A percentile compares a stretch with the other conserved stretches of the same genome.
These are phyloP conservation scores for Trichocomaceae sp. DNA, from an alignment of 2,329 filamentous ascomycete species.

Conservation along the genomic window DNA sequence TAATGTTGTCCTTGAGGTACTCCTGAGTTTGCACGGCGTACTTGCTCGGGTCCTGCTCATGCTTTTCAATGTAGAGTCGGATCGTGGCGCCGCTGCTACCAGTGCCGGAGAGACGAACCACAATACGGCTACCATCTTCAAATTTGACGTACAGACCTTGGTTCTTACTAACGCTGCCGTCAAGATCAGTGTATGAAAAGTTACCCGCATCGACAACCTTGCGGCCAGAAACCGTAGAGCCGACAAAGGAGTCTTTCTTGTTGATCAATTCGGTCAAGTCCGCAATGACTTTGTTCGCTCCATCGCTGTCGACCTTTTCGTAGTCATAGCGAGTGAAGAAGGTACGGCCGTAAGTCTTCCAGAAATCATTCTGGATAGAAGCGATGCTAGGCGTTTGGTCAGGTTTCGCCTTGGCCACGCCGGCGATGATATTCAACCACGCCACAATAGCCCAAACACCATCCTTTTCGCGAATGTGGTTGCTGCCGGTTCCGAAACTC, in stretches of 20 bases:
- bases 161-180: slow-evolving; percentile 90
- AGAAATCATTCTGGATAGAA: slow-evolving; percentile 96
- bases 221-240: slow-evolving; percentile 72
- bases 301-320: slow-evolving; percentile 86
- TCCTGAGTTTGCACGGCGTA: slow-evolving; percentile 68
- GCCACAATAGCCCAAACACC: slow-evolving; percentile 95
- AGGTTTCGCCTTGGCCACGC: slow-evolving; percentile 74
- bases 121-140: slow-evolving; percentile 87
- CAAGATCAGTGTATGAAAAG: slow-evolving; percentile 98
- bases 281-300: slow-evolving; percentile 81
- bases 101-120: slow-evolving; percentile 90
- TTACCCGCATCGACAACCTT: slow-evolving; percentile 87
- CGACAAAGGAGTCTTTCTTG: slow-evolving; percentile 67
- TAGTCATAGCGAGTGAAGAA: slow-evolving; percentile 99
- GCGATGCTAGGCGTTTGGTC: slow-evolving; percentile 82
- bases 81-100: slow-evolving; percentile 95
- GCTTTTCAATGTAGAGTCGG: slow-evolving; percentile 93
- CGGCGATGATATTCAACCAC: slow-evolving; percentile 98
- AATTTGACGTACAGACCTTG: slow-evolving; percentile 95
- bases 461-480: slow-evolving; percentile 99
- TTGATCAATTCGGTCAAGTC: slow-evolving; percentile 73
- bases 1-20: slow-evolving; percentile 85
- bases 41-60: slow-evolving; percentile 69
- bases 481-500: slow-evolving; percentile 94
- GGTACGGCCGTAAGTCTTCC: slow-evolving; percentile 88